Base-by-base conservation (phyloP, 805 yeast species). In the Kodamaea restingae region DNA sequence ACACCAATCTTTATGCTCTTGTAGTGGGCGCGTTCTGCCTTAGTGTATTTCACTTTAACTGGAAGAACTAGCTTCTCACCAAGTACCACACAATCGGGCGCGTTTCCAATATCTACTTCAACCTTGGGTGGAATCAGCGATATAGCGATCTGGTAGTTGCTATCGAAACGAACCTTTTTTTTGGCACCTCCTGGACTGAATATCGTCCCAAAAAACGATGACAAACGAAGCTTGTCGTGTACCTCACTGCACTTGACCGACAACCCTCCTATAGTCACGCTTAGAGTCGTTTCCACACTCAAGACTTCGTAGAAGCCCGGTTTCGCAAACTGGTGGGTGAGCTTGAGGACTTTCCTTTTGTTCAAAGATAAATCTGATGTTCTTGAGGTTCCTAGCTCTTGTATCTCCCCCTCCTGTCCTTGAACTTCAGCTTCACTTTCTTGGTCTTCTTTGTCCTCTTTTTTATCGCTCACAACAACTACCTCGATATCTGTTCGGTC, bases 61-160 rank as follows among this genome's bases (percentile, higher is more conserved):
- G 58, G 51, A 0, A 61, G 29, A 0, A 43, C 14, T 2, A 62
- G 36, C 39, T 53, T 58, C 41, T 65, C 72, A 2, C 70, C 69
- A 1, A 65, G 36, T 4, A 60, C 43, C 3, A 61, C 31, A 2
- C 46, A 21, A 10, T 38, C 39, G 1, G 50, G 39, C 2, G 38
- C 28, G 10, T 31, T 35, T 7, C 29, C 42, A 3, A 52, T 17
- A 0, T 15, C 21, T n/a, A 39, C 31, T 8, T 25, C 28, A 20
- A 39, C 38, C 11, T 48, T 11, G 48, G 54, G 21, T 39, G 32
- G 32, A 34, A 39, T 14, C 45, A 38, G 18, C 46, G 47, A 10
- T 20, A 36, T 15, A 42, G 32, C 28, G 37, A 39, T n/a, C 28
- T 36, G 14, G 21, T 30, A 14, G 25, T 29, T 41, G 17, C 33